Evolutionary conservation across 2,329 filamentous ascomycete species (phyloP).

Genomic region (Penicillium palitans): DNA sequence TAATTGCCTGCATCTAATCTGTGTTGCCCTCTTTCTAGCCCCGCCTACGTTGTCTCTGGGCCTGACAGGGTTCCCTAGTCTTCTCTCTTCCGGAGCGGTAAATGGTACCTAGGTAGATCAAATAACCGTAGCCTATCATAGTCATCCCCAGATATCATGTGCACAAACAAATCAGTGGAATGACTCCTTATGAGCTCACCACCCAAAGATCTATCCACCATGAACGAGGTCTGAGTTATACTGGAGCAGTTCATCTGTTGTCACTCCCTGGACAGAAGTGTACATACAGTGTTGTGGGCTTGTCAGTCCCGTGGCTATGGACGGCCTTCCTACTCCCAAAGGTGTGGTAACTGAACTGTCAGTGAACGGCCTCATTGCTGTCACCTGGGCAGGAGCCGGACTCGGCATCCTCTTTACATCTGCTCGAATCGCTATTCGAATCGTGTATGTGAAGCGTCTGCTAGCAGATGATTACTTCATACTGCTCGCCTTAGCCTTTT

Average conservation of each 20-base stretch:
- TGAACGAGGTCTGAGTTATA: not conserved
- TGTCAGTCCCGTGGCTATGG: not conserved
- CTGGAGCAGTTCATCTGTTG: not conserved
- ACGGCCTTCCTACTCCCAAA: not conserved
- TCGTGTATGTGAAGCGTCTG: conserved; percentile 17
- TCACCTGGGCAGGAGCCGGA: conserved; percentile 22
- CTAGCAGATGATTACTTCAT: conserved; percentile 24
- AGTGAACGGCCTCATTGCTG: conserved; percentile 15
- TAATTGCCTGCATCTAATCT: not conserved
- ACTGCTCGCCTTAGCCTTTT: conserved; percentile 15
- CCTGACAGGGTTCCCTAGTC: not conserved
- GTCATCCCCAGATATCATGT: not conserved
- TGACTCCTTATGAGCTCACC: not conserved
- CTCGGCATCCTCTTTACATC: conserved; percentile 19
- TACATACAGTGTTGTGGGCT: not conserved
- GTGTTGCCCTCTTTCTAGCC: not conserved
- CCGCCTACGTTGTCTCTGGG: not conserved
- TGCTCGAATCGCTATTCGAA: conserved; percentile 17
- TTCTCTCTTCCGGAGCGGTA: not conserved
- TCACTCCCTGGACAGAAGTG: not conserved
- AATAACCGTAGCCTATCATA: not conserved
- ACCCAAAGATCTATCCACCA: not conserved
- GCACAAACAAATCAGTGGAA: not conserved
- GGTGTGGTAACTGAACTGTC: conserved; percentile 17
- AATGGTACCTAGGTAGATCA: not conserved